These are phyloP conservation scores for Alternaria ventricosa DNA, from an alignment of 2,329 filamentous ascomycete species.

Conservation along the genomic window DNA sequence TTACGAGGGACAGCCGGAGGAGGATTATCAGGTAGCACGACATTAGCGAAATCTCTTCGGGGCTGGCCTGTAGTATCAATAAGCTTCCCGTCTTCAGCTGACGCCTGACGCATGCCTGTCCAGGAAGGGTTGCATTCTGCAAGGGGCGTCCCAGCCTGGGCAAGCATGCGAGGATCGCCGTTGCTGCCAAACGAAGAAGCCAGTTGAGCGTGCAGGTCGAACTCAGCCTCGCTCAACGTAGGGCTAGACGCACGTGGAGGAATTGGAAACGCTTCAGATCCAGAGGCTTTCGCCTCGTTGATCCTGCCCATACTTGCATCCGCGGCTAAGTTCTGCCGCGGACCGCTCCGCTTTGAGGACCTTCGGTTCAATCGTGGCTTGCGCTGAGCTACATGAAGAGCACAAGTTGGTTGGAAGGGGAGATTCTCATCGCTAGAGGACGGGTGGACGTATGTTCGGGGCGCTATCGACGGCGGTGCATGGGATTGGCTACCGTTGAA, in stretches of 20 bases:
- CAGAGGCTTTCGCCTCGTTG: constrained; percentile 29
- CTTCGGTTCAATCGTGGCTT: constrained; percentile 28
- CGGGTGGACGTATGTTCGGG: constrained; percentile 36
- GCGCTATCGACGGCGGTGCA: constrained; percentile 23
- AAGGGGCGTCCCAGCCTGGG: constrained; percentile 30
- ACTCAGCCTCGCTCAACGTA: constrained; percentile 56
- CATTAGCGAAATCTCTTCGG: constrained; percentile 17
- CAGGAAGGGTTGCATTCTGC: constrained; percentile 32
- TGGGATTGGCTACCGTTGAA: constrained; percentile 19
- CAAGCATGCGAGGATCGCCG: constrained; percentile 49
- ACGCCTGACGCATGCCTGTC: constrained; percentile 20
- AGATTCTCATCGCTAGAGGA: constrained; percentile 25
- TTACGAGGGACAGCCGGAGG: constrained; percentile 50
- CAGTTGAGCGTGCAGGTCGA: constrained; percentile 46
- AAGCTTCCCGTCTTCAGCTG: constrained; percentile 2
- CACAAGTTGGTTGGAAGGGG: constrained; percentile 38
- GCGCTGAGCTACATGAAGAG: constrained; percentile 17
- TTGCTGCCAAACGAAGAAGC: constrained; percentile 42
- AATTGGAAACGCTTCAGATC: constrained; percentile 23
- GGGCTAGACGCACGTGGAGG: constrained; percentile 43
- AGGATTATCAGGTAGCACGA: constrained; percentile 10
- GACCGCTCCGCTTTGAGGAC: constrained; percentile 26
- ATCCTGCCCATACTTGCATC: constrained; percentile 29
- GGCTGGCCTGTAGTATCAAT: constrained; percentile 11
- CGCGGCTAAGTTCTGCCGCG: constrained; percentile 20